Conservation (phyloP, 2,329 filamentous ascomycete species). For the Pseudogymnoascus sp. region DNA sequence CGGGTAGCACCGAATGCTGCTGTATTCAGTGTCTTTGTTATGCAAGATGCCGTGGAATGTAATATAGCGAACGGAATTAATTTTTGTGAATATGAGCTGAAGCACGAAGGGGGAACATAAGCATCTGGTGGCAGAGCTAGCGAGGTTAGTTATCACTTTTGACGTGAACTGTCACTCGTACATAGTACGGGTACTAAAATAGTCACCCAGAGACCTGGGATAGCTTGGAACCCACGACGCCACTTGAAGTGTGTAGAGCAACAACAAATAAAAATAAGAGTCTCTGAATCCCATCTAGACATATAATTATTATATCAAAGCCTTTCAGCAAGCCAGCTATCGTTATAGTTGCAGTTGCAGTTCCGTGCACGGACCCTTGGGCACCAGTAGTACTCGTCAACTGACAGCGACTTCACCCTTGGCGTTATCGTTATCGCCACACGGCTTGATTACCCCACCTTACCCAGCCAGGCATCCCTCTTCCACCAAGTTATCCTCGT, state of each 20-base stretch:
- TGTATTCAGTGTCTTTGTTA: neutral
- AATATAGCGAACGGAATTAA: neutral
- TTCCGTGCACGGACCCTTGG: neutral
- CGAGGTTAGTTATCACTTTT: constrained; percentile 6
- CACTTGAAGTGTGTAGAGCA: neutral
- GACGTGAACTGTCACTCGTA: neutral
- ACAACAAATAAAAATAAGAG: neutral
- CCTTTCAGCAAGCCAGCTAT: neutral
- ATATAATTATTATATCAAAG: neutral
- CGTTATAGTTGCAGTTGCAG: neutral
- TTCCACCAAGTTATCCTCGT: neutral
- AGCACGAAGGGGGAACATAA: neutral
- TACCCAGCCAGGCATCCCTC: constrained; percentile 9
- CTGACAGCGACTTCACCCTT: constrained; percentile 3
- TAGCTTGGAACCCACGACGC: neutral
- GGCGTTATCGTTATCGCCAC: constrained; percentile 8
- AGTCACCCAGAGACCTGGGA: neutral
- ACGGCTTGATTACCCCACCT: neutral
- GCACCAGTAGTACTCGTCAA: neutral
- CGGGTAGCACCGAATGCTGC: neutral
- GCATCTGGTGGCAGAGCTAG: neutral
- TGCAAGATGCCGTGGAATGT: neutral
- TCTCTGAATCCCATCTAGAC: neutral
- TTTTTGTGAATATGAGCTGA: neutral
- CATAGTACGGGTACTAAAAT: neutral